Evolutionary conservation across 78 protist genomes (phyloP).

Genomic region (Speleostelium caveatum): DNA sequence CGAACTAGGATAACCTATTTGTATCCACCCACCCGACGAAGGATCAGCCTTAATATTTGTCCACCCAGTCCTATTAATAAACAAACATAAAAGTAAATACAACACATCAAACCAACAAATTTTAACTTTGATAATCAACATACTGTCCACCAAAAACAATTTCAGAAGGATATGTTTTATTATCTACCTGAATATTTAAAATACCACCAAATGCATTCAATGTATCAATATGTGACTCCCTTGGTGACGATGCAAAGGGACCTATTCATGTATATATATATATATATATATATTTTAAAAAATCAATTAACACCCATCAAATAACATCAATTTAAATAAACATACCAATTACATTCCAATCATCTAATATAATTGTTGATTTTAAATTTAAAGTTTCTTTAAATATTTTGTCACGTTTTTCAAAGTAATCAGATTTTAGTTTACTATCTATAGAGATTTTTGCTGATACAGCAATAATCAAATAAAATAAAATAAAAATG

Average conservation of each 20-base stretch:
- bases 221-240: constrained; percentile 75
- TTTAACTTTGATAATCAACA: background rate
- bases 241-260: constrained; percentile 65
- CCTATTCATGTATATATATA: too few relatives aligned
- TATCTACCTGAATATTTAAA: constrained; percentile 30
- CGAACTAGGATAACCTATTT: background rate
- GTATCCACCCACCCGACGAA: background rate
- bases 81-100: background rate
- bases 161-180: constrained; percentile 48
- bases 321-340: too few relatives aligned
- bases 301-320: too few relatives aligned
- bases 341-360: too few relatives aligned
- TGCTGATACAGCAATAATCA: too few relatives aligned
- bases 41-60: background rate
- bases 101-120: background rate
- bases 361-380: too few relatives aligned
- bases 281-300: too few relatives aligned
- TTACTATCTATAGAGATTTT: too few relatives aligned
- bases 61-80: constrained; percentile 41
- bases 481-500: too few relatives aligned
- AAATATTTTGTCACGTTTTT: too few relatives aligned
- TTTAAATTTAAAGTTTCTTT: too few relatives aligned
- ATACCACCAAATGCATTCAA: constrained; percentile 67
- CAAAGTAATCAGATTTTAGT: too few relatives aligned
- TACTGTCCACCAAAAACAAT: constrained; percentile 27